Percentiles rank a stretch among this genome's conserved stretches.
Conservation (phyloP, 495 filamentous ascomycete genomes). For the Penicillium cinerascens region DNA sequence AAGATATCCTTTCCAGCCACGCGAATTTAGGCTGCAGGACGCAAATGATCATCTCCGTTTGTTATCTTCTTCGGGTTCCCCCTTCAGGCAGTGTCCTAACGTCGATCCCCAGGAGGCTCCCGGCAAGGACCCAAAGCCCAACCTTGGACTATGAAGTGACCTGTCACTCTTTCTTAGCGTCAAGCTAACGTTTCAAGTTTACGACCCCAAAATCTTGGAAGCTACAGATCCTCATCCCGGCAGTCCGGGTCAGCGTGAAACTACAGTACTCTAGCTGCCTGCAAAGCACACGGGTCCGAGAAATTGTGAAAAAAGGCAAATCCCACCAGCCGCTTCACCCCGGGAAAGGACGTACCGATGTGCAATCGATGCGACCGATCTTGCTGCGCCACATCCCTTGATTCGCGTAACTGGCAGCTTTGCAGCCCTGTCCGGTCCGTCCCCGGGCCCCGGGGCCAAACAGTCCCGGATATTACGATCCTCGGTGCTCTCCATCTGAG, state of each 20-base stretch:
- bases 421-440: background rate
- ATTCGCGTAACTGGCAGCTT: background rate
- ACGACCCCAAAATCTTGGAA: background rate
- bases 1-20: no score
- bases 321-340: background rate
- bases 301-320: background rate
- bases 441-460: no score
- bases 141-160: background rate
- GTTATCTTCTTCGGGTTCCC: background rate
- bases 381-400: background rate
- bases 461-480: background rate
- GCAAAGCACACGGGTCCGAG: constrained; percentile 1
- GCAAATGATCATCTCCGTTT: background rate
- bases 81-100: background rate
- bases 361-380: background rate
- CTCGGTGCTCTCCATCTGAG: background rate
- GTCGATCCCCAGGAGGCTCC: background rate
- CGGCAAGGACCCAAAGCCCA: background rate
- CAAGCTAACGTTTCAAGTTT: constrained; percentile 4
- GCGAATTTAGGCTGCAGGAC: no score
- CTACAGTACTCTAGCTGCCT: background rate
- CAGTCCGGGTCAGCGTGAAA: background rate
- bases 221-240: background rate
- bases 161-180: background rate
- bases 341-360: background rate